Conservation (phyloP, 768 basidiomycete species). For the Lepiota venenata region DNA sequence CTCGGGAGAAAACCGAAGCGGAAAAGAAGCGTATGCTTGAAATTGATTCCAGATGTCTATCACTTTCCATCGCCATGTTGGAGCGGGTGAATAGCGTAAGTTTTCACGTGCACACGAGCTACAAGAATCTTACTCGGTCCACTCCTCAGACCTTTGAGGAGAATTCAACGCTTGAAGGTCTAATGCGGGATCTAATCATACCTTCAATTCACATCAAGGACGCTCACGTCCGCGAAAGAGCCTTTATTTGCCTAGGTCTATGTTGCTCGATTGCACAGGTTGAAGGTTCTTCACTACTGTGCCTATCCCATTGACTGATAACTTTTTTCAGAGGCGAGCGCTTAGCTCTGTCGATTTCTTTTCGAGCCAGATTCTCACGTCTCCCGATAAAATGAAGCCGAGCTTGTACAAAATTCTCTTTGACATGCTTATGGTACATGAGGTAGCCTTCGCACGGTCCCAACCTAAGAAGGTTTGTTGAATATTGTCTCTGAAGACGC, state of each 20-base stretch:
- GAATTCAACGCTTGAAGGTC: slow-evolving; percentile 79
- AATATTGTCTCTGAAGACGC: no score
- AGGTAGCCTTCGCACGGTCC: slow-evolving; percentile 61
- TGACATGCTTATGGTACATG: slow-evolving; percentile 89
- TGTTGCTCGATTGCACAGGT: slow-evolving; percentile 85
- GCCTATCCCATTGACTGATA: neutral
- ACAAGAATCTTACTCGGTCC: slow-evolving; percentile 16
- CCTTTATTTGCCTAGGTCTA: slow-evolving; percentile 74
- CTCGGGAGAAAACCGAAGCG: slow-evolving; percentile 49
- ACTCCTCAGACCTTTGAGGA: slow-evolving; percentile 61
- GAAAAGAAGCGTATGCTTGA: slow-evolving; percentile 32
- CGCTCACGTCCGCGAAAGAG: slow-evolving; percentile 73
- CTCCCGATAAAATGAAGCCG: slow-evolving; percentile 72
- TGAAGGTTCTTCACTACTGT: slow-evolving; percentile 1
- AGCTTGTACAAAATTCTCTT: slow-evolving; percentile 81
- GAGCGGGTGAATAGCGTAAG: slow-evolving; percentile 88
- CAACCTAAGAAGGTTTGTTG: slow-evolving; percentile 34
- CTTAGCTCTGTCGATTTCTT: slow-evolving; percentile 77
- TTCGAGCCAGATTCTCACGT: slow-evolving; percentile 71
- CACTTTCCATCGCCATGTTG: slow-evolving; percentile 82
- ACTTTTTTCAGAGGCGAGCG: slow-evolving; percentile 50
- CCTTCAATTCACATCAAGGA: slow-evolving; percentile 91
- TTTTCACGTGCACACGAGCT: slow-evolving; percentile 13
- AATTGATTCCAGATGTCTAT: slow-evolving; percentile 73
- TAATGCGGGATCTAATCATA: slow-evolving; percentile 83